Conservation (phyloP, 192 early-diverging fungal genomes). For the Gigaspora rosea region DNA sequence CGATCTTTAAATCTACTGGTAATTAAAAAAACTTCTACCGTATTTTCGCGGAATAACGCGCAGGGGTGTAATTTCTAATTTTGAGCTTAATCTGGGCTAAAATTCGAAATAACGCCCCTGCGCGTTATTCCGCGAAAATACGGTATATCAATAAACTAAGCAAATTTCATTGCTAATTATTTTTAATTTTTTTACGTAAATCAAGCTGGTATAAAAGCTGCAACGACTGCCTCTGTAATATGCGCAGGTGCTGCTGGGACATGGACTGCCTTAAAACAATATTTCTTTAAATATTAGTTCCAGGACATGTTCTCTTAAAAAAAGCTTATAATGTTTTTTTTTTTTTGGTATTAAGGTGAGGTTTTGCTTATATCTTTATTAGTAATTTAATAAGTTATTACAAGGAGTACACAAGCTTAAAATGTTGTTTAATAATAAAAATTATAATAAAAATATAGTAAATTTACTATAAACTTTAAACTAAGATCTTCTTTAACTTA, state of each 20-base stretch:
- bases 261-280: slow-evolving; percentile 50
- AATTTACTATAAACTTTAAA: too few relatives aligned
- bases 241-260: slow-evolving; percentile 60
- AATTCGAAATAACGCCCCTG: slow-evolving; percentile 9
- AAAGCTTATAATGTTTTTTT: neutral
- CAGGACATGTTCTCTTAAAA: neutral
- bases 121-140: neutral
- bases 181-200: too few relatives aligned
- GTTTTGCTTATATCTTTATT: too few relatives aligned
- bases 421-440: too few relatives aligned
- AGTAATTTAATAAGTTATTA: too few relatives aligned
- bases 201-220: slow-evolving; percentile 58
- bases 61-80: neutral
- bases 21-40: slow-evolving; percentile 4
- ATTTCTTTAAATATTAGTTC: slow-evolving; percentile 29
- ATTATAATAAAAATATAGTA: too few relatives aligned
- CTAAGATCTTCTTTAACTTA: neutral
- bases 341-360: neutral
- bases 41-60: too few relatives aligned
- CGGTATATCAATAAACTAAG: too few relatives aligned
- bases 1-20: slow-evolving; percentile 75
- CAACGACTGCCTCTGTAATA: slow-evolving; percentile 55
- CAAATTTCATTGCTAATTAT: too few relatives aligned
- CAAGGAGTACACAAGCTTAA: too few relatives aligned
- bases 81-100: neutral